Evolutionary conservation across 2,329 filamentous ascomycete genomes (phyloP).

Genomic region (Calonectria henricotiae): DNA sequence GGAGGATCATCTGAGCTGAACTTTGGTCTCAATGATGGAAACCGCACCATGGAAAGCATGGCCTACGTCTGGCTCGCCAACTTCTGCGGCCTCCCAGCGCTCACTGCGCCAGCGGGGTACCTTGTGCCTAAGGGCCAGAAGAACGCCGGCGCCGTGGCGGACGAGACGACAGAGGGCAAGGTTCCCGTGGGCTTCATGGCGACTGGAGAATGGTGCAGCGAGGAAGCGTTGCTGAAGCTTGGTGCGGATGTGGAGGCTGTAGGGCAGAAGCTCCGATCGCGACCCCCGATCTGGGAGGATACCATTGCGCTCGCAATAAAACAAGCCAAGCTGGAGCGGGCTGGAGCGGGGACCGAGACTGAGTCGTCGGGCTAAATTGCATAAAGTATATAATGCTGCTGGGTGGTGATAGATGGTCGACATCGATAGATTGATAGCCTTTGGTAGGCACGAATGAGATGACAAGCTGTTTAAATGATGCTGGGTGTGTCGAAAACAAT

Average conservation of each 20-base stretch:
- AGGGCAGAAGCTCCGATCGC: conserved; percentile 42
- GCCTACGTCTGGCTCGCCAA: conserved; percentile 69
- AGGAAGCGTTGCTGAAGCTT: conserved; percentile 66
- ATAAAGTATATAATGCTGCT: background rate
- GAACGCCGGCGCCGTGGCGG: conserved; percentile 54
- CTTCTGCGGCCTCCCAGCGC: conserved; percentile 65
- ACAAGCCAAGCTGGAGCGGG: conserved; percentile 20
- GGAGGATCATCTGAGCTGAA: conserved; percentile 38
- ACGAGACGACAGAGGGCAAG: conserved; percentile 57
- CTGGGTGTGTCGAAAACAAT: too few species aligned
- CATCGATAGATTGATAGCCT: background rate
- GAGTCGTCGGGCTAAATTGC: background rate
- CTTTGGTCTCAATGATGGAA: conserved; percentile 58
- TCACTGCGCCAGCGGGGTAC: conserved; percentile 66
- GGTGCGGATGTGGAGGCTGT: conserved; percentile 65
- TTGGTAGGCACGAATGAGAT: background rate
- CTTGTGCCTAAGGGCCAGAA: conserved; percentile 57
- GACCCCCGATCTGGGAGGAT: conserved; percentile 36
- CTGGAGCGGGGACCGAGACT: conserved; percentile 1
- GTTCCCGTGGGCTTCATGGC: conserved; percentile 72
- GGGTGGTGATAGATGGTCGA: background rate
- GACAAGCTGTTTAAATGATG: background rate
- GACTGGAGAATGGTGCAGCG: conserved; percentile 70
- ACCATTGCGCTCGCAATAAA: conserved; percentile 18
- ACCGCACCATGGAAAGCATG: conserved; percentile 65